Conservation (phyloP, 257 asterid species). For the Solanum dulcamara region DNA sequence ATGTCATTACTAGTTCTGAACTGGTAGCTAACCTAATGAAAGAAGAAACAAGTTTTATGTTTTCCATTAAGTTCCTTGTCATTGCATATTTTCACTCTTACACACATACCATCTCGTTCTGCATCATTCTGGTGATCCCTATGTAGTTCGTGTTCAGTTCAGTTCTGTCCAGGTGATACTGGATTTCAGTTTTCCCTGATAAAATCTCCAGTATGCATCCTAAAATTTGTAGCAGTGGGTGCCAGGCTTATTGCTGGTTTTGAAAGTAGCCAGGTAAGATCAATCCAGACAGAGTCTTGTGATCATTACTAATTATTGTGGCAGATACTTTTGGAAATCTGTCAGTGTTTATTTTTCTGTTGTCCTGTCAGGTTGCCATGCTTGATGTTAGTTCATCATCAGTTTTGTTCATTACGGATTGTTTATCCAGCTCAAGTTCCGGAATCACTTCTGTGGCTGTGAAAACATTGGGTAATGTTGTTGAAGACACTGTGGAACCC, state of each 20-base stretch:
- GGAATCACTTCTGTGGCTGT: constrained; percentile 49
- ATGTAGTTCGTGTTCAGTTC: constrained; percentile 41
- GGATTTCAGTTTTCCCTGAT: constrained; percentile 34
- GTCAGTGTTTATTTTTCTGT: constrained; percentile 8
- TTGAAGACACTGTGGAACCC: constrained; percentile 17
- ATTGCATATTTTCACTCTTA: neutral
- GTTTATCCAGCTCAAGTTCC: constrained; percentile 39
- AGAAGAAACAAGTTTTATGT: neutral
- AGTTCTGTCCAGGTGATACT: constrained; percentile 25
- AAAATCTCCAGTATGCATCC: constrained; percentile 60
- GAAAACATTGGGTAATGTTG: constrained; percentile 21
- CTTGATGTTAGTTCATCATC: constrained; percentile 59
- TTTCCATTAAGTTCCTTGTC: neutral
- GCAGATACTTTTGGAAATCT: neutral
- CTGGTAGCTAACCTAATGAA: neutral
- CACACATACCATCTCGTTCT: neutral
- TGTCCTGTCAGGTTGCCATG: constrained; percentile 58
- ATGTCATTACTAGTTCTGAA: neutral
- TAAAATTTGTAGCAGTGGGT: constrained; percentile 50
- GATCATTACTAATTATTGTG: neutral
- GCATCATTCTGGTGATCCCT: constrained; percentile 15
- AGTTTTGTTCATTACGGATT: constrained; percentile 60
- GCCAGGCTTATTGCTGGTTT: constrained; percentile 67
- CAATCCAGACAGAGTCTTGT: neutral
- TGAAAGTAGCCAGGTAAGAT: constrained; percentile 67